A percentile compares a stretch with the other conserved stretches of the same genome.
These are phyloP conservation scores for Picochlorum sp. DNA, from an alignment of 139 green algal genomes.

Conservation along the genomic window DNA sequence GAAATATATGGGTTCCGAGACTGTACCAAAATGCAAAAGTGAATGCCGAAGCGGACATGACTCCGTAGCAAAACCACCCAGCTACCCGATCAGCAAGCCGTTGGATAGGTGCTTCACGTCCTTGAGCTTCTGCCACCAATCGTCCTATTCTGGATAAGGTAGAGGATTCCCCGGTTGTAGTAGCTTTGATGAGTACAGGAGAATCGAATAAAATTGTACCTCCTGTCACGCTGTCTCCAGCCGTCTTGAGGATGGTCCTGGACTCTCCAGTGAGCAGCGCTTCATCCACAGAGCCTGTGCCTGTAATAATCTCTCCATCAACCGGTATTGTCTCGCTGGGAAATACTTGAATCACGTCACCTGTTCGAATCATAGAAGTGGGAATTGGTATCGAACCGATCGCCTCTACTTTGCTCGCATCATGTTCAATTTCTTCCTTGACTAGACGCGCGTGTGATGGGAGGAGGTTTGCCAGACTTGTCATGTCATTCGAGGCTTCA, in stretches of 20 bases:
- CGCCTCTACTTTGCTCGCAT: not conserved
- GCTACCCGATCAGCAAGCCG: slow-evolving; percentile 82
- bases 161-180: slow-evolving; percentile 50
- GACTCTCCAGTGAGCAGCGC: slow-evolving; percentile 77
- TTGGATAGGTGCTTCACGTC: slow-evolving; percentile 77
- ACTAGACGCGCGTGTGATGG: slow-evolving; percentile 54
- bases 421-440: slow-evolving; percentile 37
- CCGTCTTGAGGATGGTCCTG: slow-evolving; percentile 41
- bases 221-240: slow-evolving; percentile 54
- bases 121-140: slow-evolving; percentile 54
- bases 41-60: slow-evolving; percentile 72
- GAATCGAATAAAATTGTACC: slow-evolving; percentile 80
- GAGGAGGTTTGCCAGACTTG: slow-evolving; percentile 62
- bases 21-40: slow-evolving; percentile 84
- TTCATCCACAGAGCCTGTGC: slow-evolving; percentile 71
- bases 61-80: slow-evolving; percentile 80
- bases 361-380: slow-evolving; percentile 29
- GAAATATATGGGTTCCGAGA: slow-evolving; percentile 4
- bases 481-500: slow-evolving; percentile 49
- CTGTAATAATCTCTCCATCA: slow-evolving; percentile 71
- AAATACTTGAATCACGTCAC: slow-evolving; percentile 67
- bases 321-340: slow-evolving; percentile 83
- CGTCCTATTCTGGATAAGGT: slow-evolving; percentile 61
- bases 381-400: slow-evolving; percentile 43
- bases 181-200: slow-evolving; percentile 57